Evolutionary conservation across 306 rosid species (phyloP), one percentile per base, ranked within the genome.

Genomic region (Hippophae gyantsensis): DNA sequence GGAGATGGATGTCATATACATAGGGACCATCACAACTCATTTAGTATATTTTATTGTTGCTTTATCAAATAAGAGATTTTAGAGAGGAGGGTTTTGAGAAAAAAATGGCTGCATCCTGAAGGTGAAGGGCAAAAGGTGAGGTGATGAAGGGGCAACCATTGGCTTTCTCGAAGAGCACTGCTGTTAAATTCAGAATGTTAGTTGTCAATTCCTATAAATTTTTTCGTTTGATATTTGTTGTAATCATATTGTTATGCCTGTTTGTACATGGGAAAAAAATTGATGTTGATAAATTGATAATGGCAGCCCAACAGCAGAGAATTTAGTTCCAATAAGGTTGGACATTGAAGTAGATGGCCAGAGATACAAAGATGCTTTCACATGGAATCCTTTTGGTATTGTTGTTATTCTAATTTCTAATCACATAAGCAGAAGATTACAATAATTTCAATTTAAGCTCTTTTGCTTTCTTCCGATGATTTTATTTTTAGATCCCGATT

Each of bases 301-400:
- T 47, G 42, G 12, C 82, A 82, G 94, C 73, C 94, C 98, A 42
- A 86, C 92, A 12, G 69, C 89, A 7, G 85, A 83, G 66, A 85
- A 84, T 53, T 73, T 89, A 6, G 75, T 89, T 1, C 97, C 97
- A 5, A 84, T 89, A 60, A 89, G 95, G 14, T 55, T 89, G 62
- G 95, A 89, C 59, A 79, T 86, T 8, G 89, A 85, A 71, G 70
- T 85, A 41, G 95, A 87, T 42, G 87, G 82, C 7, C 94, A 85
- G 62, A 84, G 77, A 64, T 86, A 69, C 76, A 88, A 83, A 69
- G 95, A 92, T 67, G 70, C 89, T n/a, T 85, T 92, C 78, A 87
- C 98, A 46, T 87, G 95, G 98, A 87, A 90, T 82, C 92, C 95
- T 72, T 74, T 89, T 64, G 95, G 97, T 89, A 77, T 18, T 0